Conservation (phyloP, 345 rosid species). For the thale cress (Arabidopsis thaliana) region DNA sequence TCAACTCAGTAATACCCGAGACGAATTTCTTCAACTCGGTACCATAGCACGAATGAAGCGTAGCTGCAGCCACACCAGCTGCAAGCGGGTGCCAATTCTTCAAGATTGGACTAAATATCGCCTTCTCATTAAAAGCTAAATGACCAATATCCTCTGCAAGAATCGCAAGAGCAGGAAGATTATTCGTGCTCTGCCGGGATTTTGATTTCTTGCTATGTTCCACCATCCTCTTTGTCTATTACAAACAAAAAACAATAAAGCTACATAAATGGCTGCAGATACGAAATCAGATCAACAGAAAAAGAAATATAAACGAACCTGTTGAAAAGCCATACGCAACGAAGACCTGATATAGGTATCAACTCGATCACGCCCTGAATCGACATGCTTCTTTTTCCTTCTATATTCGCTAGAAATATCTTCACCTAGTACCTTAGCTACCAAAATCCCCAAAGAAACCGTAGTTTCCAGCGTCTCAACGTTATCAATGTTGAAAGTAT, state of each 20-base stretch:
- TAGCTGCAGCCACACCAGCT: constrained; percentile 94
- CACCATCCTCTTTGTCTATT: constrained; percentile 76
- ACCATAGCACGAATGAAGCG: constrained; percentile 91
- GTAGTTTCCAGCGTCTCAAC: constrained; percentile 73
- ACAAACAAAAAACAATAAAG: constrained; percentile 1
- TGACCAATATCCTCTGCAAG: constrained; percentile 87
- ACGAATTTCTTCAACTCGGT: constrained; percentile 73
- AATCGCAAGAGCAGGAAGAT: constrained; percentile 77
- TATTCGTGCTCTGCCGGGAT: constrained; percentile 55
- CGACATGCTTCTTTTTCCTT: constrained; percentile 61
- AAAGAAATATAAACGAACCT: constrained; percentile 53
- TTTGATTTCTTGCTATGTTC: constrained; percentile 65
- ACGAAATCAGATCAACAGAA: neutral
- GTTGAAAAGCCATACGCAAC: constrained; percentile 69
- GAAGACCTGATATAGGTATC: constrained; percentile 89
- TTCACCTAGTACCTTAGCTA: constrained; percentile 71
- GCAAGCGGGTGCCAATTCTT: constrained; percentile 96
- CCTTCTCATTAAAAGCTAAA: constrained; percentile 80
- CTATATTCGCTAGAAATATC: constrained; percentile 68
- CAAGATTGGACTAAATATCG: constrained; percentile 80
- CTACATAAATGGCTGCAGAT: neutral
- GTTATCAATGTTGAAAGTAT: constrained; percentile 67
- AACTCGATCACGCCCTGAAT: constrained; percentile 63
- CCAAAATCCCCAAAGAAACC: constrained; percentile 67
- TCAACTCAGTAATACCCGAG: constrained; percentile 74